Base-by-base conservation (phyloP, 257 asterid genomes). In the Rhazya stricta region DNA sequence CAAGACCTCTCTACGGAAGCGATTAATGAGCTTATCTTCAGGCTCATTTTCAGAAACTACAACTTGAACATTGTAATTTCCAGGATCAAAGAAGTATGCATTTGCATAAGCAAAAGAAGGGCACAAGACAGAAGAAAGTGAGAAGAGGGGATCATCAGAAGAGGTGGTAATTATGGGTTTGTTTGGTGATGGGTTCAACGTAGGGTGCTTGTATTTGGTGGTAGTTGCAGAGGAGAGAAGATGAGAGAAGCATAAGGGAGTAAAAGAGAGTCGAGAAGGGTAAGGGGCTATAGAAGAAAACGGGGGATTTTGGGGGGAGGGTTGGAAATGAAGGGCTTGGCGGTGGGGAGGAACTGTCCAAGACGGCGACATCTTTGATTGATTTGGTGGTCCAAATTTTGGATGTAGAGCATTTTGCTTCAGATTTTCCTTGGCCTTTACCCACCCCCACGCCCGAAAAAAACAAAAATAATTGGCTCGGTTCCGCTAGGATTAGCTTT, bases 1-100 rank as follows among this genome's bases (percentile, higher is more conserved):
- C 43, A 77, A 25, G 2, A 83, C 85, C 67, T 84, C 88, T 41
- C 88, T 80, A 10, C 85, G 85, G 77, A 90, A 90, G 48, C 89
- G 85, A 72, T 75, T 72, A 29, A 84, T 53, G 50, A 90, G 81
- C 5, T 58, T 65, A 71, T 89, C 89, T 73, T 81, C 91, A 5
- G 84, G 74, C 79, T 85, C 96, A 19, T 82, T 34, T 2, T 78
- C 89, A 5, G 73, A 83, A 69, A 77, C 82, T 3, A 85, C 9
- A 51, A 88, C 75, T 81, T 83, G 80, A 45, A 86, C 83, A 72
- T 85, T 88, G 80, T 80, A 84, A 60, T n/a, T 27, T 34, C 82
- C 78, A 11, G 88, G 72, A 18, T 71, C 78, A 73, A 83, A 88
- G 77, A 83, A 81, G 21, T 79, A 72, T 34, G 81, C 71, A 67